Evolutionary conservation across 2,329 filamentous ascomycete genomes (phyloP).

Genomic region (Ceratocystis harringtonii): DNA sequence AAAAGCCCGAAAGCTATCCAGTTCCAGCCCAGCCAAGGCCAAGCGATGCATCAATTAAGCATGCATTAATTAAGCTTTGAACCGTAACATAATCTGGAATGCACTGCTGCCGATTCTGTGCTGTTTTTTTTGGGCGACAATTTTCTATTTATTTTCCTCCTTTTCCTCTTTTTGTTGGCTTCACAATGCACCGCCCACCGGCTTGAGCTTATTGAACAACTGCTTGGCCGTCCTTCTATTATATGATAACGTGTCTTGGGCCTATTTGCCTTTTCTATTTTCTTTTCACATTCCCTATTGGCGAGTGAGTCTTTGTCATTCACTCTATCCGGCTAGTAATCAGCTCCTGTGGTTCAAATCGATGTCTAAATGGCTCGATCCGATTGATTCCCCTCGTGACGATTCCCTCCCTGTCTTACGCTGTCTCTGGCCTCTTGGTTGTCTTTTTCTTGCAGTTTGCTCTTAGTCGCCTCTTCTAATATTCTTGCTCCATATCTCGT

Average conservation of each 20-base stretch:
- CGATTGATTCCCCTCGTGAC: neutral
- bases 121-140: neutral
- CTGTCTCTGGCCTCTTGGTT: no score
- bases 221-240: neutral
- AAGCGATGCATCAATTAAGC: constrained; percentile 3
- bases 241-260: neutral
- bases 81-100: neutral
- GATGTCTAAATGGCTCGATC: neutral
- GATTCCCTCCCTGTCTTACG: neutral
- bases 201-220: neutral
- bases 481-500: neutral
- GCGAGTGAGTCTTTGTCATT: neutral
- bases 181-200: neutral
- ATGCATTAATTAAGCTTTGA: constrained; percentile 7
- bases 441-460: no score
- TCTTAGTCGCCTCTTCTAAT: neutral
- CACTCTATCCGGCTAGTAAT: neutral
- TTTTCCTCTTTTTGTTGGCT: neutral
- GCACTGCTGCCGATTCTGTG: neutral
- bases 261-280: neutral
- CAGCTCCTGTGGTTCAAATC: neutral
- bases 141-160: neutral
- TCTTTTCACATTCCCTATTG: neutral
- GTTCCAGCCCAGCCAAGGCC: neutral
- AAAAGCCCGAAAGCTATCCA: neutral